Base-by-base conservation (phyloP, 768 basidiomycete genomes). In the Fistulinella prunicolor region DNA sequence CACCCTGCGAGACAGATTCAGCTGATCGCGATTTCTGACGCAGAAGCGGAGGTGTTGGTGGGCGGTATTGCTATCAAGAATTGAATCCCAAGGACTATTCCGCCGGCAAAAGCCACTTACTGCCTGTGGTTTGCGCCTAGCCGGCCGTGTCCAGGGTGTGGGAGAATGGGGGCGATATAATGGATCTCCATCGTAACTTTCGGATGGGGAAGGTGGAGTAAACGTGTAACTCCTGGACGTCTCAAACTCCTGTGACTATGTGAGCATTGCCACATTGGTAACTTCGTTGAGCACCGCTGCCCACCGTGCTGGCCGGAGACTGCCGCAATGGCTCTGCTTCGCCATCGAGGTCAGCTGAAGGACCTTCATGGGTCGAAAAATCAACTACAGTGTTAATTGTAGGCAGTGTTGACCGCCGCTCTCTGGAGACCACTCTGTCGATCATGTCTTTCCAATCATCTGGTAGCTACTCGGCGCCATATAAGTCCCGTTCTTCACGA, bases 11-110 rank as follows among this genome's bases (percentile, higher is more conserved):
- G 38, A 48, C 0, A 26, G 56, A 55, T 32, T 64, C 65, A 13
- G 45, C 40, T n/a, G 60, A 63, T 39, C 62, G 66, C 24, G 61
- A 66, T 58, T 67, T 70, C 55, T 68, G 70, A 38, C 67, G 64
- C 28, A 70, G 73, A 21, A 80, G 63, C 22, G 80, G 80, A 3
- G 80, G 80, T 1, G 80, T 82, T 5, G 80, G 80, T 37, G 80
- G 79, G n/a, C 80, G 74, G 60, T 79, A 82, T 28, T 70, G 63
- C 80, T 80, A 46, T 4, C 41, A 14, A 57, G 34, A 26, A 35
- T 38, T 47, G 43, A 51, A 46, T 42, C 17, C 24, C 22, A 12
- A 39, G 39, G 14, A 17, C 24, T n/a, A 41, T 44, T 41, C 38
- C 29, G 43, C 38, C 29, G 17, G 10, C 2, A 44, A 35, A 23